Base-by-base conservation (phyloP, 139 green algal genomes). In the Tetradesmus obliquus region DNA sequence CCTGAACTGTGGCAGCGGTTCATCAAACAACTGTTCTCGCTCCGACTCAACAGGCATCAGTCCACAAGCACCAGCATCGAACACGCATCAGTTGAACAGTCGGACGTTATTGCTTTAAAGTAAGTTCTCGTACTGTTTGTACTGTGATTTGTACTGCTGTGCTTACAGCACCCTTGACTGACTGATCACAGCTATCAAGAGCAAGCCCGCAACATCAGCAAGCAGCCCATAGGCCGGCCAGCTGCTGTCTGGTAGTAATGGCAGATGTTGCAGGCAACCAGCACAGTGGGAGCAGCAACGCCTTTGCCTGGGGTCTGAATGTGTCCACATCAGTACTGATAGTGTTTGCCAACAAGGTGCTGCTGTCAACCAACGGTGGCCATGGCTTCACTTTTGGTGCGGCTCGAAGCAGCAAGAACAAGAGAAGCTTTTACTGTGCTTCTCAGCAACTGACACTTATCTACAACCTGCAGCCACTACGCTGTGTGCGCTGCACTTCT, bases 321-420 rank as follows among this genome's bases (percentile, higher is more conserved):
- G 92, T 94, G 0, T 62, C 22, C 53, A 92, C 92, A 53, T 92
- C 76, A 20, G 94, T 96, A 19, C 69, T 95, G 1, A 96, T 96
- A 54, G 95, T 97, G 1, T 97, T 97, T 32, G 94, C 94, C 3
- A 97, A 97, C 87, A 96, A 96, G 57, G 69, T 95, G 5, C 93
- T 97, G 7, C 95, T 97, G 92, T 93, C 95, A 76, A 84, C 82
- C 1, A 92, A 91, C 0, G 90, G 92, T 2, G 95, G 95, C 4
- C 94, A 95, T 72, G 88, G 91, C 9, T 96, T 97, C 66, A 92
- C 92, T 3, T 95, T 94, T 72, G 94, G 94, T 96, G 62, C 87
- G 93, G 24, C 17, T 7, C 15, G 10, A n/a, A 24, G 15, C 66
- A 76, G 17, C 66, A 76, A 76, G 17, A 17, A 76, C 2, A 10